Percentiles rank a stretch among this genome's conserved stretches.
These are phyloP conservation scores for Cardiospermum halicacabum DNA, from an alignment of 345 rosid species.

Conservation along the genomic window DNA sequence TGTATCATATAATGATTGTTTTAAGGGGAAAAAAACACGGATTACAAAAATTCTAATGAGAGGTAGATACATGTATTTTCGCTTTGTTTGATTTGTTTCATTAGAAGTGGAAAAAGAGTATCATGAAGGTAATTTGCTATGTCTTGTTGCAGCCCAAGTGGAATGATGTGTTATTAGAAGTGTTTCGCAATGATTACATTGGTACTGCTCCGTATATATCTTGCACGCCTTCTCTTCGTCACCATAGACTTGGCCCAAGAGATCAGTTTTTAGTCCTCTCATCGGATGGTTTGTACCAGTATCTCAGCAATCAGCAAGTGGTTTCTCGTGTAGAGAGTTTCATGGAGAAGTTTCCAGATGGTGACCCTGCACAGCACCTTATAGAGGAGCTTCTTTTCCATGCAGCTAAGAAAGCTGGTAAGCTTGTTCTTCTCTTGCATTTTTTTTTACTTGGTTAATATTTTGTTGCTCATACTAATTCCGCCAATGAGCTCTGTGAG, in stretches of 20 bases:
- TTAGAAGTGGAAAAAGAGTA: not conserved
- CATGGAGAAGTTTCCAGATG: conserved; percentile 93
- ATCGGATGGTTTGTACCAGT: conserved; percentile 95
- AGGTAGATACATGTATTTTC: not conserved
- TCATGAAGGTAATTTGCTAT: conserved; percentile 6
- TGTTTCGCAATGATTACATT: conserved; percentile 83
- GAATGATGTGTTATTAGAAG: conserved; percentile 73
- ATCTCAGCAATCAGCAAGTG: conserved; percentile 85
- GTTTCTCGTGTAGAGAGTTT: conserved; percentile 73
- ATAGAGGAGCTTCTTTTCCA: conserved; percentile 89
- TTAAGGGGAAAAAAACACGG: not conserved
- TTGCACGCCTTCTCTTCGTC: conserved; percentile 80
- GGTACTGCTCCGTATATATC: conserved; percentile 86
- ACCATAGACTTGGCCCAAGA: conserved; percentile 68
- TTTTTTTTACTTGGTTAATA: conserved; percentile 6
- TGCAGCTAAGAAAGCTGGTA: conserved; percentile 99
- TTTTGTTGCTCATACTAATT: not conserved
- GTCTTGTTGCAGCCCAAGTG: conserved; percentile 67
- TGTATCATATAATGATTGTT: not conserved
- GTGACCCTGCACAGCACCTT: conserved; percentile 94
- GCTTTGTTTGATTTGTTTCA: not conserved
- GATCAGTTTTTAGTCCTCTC: conserved; percentile 92
- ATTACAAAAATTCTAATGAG: not conserved
- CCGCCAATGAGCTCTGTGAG: not conserved
- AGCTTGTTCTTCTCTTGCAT: not conserved